These are phyloP conservation scores for Aspergillus campestris DNA, from an alignment of 495 filamentous ascomycete genomes.

Conservation along the genomic window DNA sequence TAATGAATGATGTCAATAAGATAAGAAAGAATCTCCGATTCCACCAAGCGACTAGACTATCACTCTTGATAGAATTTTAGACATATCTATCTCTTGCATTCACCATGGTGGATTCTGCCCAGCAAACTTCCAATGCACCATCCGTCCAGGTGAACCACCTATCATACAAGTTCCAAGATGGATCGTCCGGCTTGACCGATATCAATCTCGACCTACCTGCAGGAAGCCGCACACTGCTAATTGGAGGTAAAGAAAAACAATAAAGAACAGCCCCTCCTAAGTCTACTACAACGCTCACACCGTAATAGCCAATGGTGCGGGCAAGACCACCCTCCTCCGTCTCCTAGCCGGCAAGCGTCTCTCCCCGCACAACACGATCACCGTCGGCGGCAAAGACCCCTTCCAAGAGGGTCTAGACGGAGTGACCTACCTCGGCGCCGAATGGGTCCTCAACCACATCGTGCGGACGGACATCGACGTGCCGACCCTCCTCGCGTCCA, in stretches of 20 bases:
- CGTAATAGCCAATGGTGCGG: conserved; percentile 77
- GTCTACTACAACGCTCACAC: neutral
- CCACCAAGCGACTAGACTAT: neutral
- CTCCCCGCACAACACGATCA: conserved; percentile 62
- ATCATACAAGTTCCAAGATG: conserved; percentile 83
- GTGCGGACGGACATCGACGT: conserved; percentile 94
- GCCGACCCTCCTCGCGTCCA: conserved; percentile 68
- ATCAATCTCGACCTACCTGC: conserved; percentile 70
- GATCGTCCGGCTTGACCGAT: conserved; percentile 59
- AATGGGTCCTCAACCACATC: conserved; percentile 98
- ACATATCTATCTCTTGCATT: neutral
- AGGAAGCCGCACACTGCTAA: conserved; percentile 79
- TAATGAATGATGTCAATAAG: no score
- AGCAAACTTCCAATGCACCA: no score
- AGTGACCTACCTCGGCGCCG: conserved; percentile 91
- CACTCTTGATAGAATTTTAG: neutral
- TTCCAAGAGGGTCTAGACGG: conserved; percentile 83
- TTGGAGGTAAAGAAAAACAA: conserved; percentile 57
- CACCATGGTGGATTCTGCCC: conserved; percentile 13
- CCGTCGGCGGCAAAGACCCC: conserved; percentile 75
- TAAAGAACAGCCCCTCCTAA: neutral
- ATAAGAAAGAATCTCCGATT: neutral
- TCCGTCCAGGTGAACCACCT: conserved; percentile 65
- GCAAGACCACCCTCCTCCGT: conserved; percentile 92
- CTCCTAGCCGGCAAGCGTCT: conserved; percentile 88